A percentile compares a stretch with the other conserved stretches of the same genome.
These are phyloP conservation scores for Diospyros lotus DNA, from an alignment of 148 eudicot species.

Conservation along the genomic window DNA sequence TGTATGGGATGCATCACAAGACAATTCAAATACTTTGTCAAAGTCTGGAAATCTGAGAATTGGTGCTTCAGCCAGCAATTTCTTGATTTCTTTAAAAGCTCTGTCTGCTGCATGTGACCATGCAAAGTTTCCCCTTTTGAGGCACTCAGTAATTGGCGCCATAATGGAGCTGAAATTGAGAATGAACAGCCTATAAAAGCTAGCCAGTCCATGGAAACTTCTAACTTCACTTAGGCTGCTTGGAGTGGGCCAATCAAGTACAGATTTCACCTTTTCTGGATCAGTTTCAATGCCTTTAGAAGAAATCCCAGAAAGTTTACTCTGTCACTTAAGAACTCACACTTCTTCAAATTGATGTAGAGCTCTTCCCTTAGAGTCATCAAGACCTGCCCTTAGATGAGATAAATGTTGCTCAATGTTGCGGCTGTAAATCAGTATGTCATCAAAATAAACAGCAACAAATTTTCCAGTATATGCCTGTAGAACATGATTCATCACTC, in stretches of 20 bases:
- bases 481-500: neutral
- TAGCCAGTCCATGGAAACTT: slow-evolving; percentile 11
- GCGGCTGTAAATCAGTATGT: slow-evolving; percentile 5
- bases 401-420: neutral
- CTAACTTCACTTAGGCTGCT: neutral
- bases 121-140: neutral
- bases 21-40: neutral
- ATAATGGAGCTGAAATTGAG: slow-evolving; percentile 9
- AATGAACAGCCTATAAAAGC: slow-evolving; percentile 6
- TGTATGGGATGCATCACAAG: neutral
- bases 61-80: neutral
- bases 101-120: neutral
- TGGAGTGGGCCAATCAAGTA: neutral
- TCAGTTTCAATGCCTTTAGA: slow-evolving; percentile 5
- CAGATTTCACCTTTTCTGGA: neutral
- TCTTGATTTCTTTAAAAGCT: neutral
- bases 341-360: neutral
- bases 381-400: slow-evolving; percentile 1
- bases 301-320: slow-evolving; percentile 10
- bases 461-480: neutral
- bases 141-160: slow-evolving; percentile 5
- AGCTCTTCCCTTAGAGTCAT: neutral
- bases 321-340: neutral
- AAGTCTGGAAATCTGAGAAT: neutral
- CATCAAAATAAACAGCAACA: neutral